Base-by-base conservation (phyloP, 805 yeast genomes). In the Ogataea ganodermae region DNA sequence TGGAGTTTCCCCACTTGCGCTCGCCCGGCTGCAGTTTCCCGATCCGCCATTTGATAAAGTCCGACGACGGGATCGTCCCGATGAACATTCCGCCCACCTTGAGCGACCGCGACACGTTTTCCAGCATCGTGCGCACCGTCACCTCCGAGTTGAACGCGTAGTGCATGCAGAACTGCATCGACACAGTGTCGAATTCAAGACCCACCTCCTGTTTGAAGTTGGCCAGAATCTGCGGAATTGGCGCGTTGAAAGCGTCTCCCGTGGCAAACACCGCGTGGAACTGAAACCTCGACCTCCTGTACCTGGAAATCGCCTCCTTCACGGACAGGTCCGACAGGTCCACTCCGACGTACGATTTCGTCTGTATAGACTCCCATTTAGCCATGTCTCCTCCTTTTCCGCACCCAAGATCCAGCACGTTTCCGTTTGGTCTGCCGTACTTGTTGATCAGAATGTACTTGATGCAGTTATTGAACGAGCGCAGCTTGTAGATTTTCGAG, bases 301-400 rank as follows among this genome's bases (percentile, higher is more conserved):
- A 92, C 57, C 99, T 75, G 30, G 80, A 78, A 46, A 79, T 79
- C 0, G 97, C 98, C 63, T 94, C 97, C 43, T 77, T 73, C 43
- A 94, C 83, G 6, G 96, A 87, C 3, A 85, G 84, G 64, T 91
- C 94, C 16, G 97, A 90, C 36, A 94, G 84, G 67, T 94, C 99
- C 23, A 94, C 76, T 1, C 99, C 99, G 45, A 91, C 81, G 55
- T 86, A 88, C 40, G 90, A 91, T 18, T 80, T 76, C 2, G 89
- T 78, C 17, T 79, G 72, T 1, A 89, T 85, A 56, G 80, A 80
- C 43, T 84, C 86, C 83, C 96, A 92, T 65, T 94, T 94, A 57
- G 86, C 81, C 59, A 94, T 70, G 69, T 94, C 99, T 22, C 99
- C 99, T 44, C 99, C 99, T 65, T 94, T 95, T 12, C 99, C 99